A percentile compares a stretch with the other conserved stretches of the same genome.
phyloP scores from a whole-genome alignment of 2,329 filamentous ascomycete species.

The Neopestalotiopsis sp. region DNA sequence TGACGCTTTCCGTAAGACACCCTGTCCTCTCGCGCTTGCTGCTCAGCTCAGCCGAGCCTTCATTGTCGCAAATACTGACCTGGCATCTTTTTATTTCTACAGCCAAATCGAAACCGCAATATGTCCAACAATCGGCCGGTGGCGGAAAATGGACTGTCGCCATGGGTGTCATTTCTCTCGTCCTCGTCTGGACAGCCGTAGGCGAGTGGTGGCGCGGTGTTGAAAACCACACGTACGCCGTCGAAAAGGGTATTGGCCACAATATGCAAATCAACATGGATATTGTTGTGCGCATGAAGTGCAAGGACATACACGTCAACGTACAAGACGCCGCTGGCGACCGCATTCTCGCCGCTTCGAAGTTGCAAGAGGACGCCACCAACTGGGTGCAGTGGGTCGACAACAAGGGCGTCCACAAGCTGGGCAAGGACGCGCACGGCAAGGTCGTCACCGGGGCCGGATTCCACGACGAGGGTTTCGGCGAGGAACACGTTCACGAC shows the following conservation, averaged over 20 bases:
- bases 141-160: conserved; percentile 94
- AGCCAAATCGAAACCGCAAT: conserved; percentile 97
- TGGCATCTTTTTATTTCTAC: conserved; percentile 26
- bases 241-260: conserved; percentile 89
- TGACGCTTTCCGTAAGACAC: conserved; percentile 87
- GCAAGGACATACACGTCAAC: conserved; percentile 89
- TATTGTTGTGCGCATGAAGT: conserved; percentile 88
- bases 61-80: conserved; percentile 23
- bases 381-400: conserved; percentile 84
- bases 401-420: conserved; percentile 66
- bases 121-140: conserved; percentile 81
- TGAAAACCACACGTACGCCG: conserved; percentile 88
- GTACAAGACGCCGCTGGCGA: conserved; percentile 96
- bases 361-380: conserved; percentile 78
- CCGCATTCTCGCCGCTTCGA: conserved; percentile 80
- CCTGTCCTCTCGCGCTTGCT: not conserved
- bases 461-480: conserved; percentile 72
- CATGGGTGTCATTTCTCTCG: conserved; percentile 74
- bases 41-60: not conserved
- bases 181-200: conserved; percentile 81
- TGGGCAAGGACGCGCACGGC: conserved; percentile 62
- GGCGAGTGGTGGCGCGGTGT: conserved; percentile 82
- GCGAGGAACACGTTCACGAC: conserved; percentile 88
- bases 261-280: conserved; percentile 94
- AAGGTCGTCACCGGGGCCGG: conserved; percentile 62